These are phyloP conservation scores for Starmera stellimalicola DNA, from an alignment of 1,139 yeast genomes.

Conservation along the genomic window DNA sequence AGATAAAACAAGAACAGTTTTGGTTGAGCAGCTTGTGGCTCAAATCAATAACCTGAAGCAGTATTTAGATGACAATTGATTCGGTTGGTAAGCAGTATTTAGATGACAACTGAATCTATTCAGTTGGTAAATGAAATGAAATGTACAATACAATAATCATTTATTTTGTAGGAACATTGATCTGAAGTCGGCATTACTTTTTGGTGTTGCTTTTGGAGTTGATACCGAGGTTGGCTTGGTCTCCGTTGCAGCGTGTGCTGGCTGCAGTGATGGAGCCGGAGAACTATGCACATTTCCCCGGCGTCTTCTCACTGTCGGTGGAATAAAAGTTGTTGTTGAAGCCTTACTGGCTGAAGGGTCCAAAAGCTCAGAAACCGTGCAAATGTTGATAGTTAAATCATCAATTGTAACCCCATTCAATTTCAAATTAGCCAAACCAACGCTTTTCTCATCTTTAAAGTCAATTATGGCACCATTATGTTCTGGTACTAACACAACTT, in stretches of 20 bases:
- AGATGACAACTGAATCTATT: conserved; percentile 3
- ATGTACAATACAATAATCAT: conserved; percentile 1
- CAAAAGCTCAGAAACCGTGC: conserved; percentile 28
- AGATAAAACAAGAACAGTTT: conserved; percentile 23
- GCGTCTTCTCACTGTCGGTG: conserved; percentile 17
- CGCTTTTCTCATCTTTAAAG: conserved; percentile 34
- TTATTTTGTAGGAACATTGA: conserved; percentile 24
- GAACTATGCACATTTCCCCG: background rate
- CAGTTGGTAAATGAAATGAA: background rate
- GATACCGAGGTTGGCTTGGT: too few species aligned
- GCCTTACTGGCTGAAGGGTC: conserved; percentile 1
- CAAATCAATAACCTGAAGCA: conserved; percentile 51
- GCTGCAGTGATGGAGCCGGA: background rate
- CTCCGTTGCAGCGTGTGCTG: background rate
- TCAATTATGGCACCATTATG: conserved; percentile 45
- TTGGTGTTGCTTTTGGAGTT: conserved; percentile 1
- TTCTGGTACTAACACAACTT: conserved; percentile 39
- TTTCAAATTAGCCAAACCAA: conserved; percentile 49
- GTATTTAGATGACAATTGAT: conserved; percentile 20
- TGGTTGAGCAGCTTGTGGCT: conserved; percentile 40
- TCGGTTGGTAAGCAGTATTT: background rate
- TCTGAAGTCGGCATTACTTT: conserved; percentile 29
- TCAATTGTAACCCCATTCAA: conserved; percentile 36
- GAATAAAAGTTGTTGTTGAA: conserved; percentile 13
- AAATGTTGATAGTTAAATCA: conserved; percentile 27